Base-by-base conservation (phyloP, 306 rosid genomes). In the Coriaria nepalensis region DNA sequence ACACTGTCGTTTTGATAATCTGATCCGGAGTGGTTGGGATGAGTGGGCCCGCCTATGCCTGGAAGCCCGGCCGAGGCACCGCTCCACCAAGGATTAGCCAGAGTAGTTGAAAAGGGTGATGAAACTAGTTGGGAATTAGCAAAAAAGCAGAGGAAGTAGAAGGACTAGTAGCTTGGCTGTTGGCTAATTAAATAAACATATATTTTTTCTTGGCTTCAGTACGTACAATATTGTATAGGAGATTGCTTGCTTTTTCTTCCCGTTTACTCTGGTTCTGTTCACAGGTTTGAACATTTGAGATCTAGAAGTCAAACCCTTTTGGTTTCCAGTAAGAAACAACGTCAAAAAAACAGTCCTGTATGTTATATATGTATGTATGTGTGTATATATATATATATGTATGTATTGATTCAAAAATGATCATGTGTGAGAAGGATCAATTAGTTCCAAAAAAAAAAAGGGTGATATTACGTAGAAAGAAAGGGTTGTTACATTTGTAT, bases 41-140 rank as follows among this genome's bases (percentile, higher is more conserved):
- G 29, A 20, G 29, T 20, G 29, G 29, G 29, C 29, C 29, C 29
- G 75, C 81, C 98, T 50, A 79, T 69, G 10, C 83, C 95, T 57
- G 80, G 68, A 65, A 81, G 59, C 71, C 29, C 29, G 29, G 29
- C 29, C 2, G 29, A 20, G 29, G 29, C 29, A 20, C 70, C 63
- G n/a, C 78, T 65, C 96, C 96, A 86, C 96, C 96, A 86, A 43
- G 94, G 96, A 57, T 79, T 86, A 62, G 96, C 94, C 96, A 86
- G 79, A 57, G 6, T 67, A 69, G 68, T 55, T 8, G 33, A 53
- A 52, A 0, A 35, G 43, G 14, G 10, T 2, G 12, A 52, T 35
- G 7, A 43, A 45, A 14, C 11, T 29, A 9, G 9, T 45, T 13
- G 33, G 32, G 29, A 45, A 45, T 11, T 45, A 45, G 50, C 9